phyloP scores from a whole-genome alignment of 2,329 filamentous ascomycete genomes.

The Curvularia eragrostidis region DNA sequence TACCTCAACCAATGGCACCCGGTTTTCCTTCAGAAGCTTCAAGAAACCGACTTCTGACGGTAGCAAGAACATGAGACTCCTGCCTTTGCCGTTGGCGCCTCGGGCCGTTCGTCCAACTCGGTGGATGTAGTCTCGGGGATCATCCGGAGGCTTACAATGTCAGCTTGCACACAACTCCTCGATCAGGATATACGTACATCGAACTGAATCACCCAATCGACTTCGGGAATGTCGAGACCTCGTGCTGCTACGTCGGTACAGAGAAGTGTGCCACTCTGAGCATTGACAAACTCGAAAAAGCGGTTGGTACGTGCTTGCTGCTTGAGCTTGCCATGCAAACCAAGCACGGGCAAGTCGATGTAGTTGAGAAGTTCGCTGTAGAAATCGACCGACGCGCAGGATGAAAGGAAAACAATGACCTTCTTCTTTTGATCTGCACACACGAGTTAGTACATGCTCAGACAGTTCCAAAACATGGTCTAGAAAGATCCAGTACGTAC shows the following conservation, averaged over 20 bases:
- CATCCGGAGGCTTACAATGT: constrained; percentile 66
- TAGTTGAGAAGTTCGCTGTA: constrained; percentile 95
- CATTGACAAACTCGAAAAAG: constrained; percentile 95
- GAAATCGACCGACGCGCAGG: constrained; percentile 93
- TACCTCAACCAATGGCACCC: constrained; percentile 85
- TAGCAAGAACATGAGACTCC: constrained; percentile 90
- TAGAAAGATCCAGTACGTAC: not conserved
- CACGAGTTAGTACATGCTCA: not conserved
- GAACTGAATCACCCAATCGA: constrained; percentile 92
- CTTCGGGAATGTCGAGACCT: constrained; percentile 92
- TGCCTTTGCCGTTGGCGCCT: constrained; percentile 81
- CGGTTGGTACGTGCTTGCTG: constrained; percentile 99
- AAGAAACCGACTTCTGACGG: constrained; percentile 93
- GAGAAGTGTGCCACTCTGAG: constrained; percentile 84
- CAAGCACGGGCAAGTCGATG: constrained; percentile 88
- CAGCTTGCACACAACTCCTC: constrained; percentile 3
- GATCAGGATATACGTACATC: constrained; percentile 44
- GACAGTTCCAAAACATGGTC: not conserved
- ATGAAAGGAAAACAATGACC: constrained; percentile 91
- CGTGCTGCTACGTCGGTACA: constrained; percentile 96
- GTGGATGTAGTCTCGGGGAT: constrained; percentile 74
- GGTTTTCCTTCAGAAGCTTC: constrained; percentile 85
- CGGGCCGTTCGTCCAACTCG: constrained; percentile 93
- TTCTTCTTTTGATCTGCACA: constrained; percentile 81
- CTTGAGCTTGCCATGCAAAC: constrained; percentile 91